Evolutionary conservation across 1,139 yeast genomes (phyloP).

Genomic region (Debaryomyces subglobosus): DNA sequence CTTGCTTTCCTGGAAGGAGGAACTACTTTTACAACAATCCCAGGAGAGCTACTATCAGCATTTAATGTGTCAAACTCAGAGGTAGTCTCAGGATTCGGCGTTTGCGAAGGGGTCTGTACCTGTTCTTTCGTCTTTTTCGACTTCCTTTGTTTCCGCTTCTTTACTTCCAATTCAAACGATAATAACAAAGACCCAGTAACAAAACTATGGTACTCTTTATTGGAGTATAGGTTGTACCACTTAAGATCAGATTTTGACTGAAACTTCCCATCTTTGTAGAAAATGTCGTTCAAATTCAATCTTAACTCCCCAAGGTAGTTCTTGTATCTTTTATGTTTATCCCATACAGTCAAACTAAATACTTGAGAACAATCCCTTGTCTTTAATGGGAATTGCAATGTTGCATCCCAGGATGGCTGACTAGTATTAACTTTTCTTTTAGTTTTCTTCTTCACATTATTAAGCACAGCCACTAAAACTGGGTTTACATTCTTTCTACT

Average conservation of each 20-base stretch:
- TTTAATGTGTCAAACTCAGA: background rate
- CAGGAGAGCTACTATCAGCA: background rate
- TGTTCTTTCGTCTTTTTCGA: conserved; percentile 4
- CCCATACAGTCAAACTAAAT: conserved; percentile 46
- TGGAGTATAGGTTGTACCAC: conserved; percentile 58
- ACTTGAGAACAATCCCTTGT: conserved; percentile 33
- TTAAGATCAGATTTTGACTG: conserved; percentile 34
- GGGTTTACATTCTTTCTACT: conserved; percentile 35
- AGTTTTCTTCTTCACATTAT: conserved; percentile 33
- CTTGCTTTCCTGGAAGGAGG: conserved; percentile 24
- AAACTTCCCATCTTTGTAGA: conserved; percentile 26
- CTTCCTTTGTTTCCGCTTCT: conserved; percentile 16
- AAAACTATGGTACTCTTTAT: conserved; percentile 45
- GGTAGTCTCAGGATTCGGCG: background rate
- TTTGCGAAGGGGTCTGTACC: background rate
- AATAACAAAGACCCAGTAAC: conserved; percentile 61
- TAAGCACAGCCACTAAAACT: conserved; percentile 38
- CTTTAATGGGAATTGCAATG: conserved; percentile 35
- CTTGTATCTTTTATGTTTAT: conserved; percentile 45
- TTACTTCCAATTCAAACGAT: conserved; percentile 50
- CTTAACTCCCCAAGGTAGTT: conserved; percentile 62
- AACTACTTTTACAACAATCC: conserved; percentile 14
- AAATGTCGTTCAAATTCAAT: conserved; percentile 47
- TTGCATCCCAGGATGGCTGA: conserved; percentile 52
- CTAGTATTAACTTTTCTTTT: conserved; percentile 39